These are phyloP conservation scores for Flaveria linearis DNA, from an alignment of 129 eudicot species.

Conservation along the genomic window DNA sequence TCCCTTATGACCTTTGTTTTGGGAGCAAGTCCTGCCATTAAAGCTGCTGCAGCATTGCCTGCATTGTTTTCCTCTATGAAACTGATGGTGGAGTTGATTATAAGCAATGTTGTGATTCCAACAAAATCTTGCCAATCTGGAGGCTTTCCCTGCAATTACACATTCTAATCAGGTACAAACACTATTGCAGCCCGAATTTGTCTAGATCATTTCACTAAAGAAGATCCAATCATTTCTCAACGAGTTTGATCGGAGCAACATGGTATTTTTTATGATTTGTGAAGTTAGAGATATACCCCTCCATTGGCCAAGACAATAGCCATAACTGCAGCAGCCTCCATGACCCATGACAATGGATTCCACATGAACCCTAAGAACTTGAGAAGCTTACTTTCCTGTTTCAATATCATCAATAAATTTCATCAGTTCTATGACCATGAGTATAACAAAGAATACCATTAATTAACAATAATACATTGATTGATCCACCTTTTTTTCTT, in stretches of 20 bases:
- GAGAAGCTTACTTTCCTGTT: constrained; percentile 66
- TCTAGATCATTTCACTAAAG: neutral
- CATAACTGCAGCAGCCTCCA: constrained; percentile 88
- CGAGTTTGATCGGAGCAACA: neutral
- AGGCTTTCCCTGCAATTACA: constrained; percentile 67
- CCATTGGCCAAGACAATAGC: constrained; percentile 91
- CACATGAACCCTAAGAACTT: constrained; percentile 90
- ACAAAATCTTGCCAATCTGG: constrained; percentile 97
- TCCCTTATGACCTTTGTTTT: constrained; percentile 87
- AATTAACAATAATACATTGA: neutral
- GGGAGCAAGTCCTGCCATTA: constrained; percentile 97
- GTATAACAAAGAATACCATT: neutral
- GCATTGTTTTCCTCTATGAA: constrained; percentile 91
- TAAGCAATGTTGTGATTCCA: constrained; percentile 60
- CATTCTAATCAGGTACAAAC: neutral
- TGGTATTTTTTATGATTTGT: neutral
- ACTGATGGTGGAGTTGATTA: constrained; percentile 90
- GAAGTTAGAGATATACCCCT: constrained; percentile 44
- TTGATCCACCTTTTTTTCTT: constrained; percentile 66
- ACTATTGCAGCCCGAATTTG: neutral
- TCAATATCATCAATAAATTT: constrained; percentile 32
- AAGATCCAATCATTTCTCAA: neutral
- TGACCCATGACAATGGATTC: constrained; percentile 96
- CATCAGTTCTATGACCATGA: neutral
- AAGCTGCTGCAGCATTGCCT: constrained; percentile 88